Evolutionary conservation across 1,284 basidiomycete genomes (phyloP), one percentile per base, ranked within the genome.

Genomic region (Fomitiporia mediterranea): DNA sequence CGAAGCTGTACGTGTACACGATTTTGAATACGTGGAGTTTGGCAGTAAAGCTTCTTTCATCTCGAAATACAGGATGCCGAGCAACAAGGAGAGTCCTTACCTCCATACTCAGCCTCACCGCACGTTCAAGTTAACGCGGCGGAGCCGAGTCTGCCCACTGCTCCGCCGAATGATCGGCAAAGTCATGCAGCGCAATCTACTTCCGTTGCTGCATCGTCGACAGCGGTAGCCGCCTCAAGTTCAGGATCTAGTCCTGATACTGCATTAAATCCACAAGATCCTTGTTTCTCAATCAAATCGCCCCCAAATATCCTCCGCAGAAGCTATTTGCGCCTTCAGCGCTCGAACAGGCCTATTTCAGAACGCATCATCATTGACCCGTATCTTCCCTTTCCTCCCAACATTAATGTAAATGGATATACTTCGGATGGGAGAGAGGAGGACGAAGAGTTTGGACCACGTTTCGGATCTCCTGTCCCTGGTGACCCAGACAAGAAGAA

Each of bases 331-430:
- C 56, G 34, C 28, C n/a, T 53, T 9, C 50, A 37, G n/a, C 44
- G 38, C 35, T n/a, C 5, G 28, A 57, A 57, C 43, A 13, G 17
- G 7, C 8, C 28, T 6, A 39, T 57, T 4, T 32, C 28, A 13
- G 32, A 30, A 30, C 50, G 47, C 13, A 35, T 53, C 19, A 35
- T 53, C 37, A 28, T 57, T n/a, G 50, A 57, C 30, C 56, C 56
- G 42, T 57, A 57, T 35, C 43, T 57, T 9, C 56, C 56, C 6
- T 17, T 53, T n/a, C 43, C 37, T 1, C 46, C 37, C n/a, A 2
- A 25, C 8, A 3, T 11, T 8, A 13, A 15, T 11, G 27, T 27
- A 6, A 30, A 42, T 17, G 6, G 17, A 11, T 34, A 30, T n/a
- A 17, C 19, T 4, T 15, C 28, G 35, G 39, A 49, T 2, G 43